Evolutionary conservation across 2,329 filamentous ascomycete genomes (phyloP).

Genomic region (Apiospora malaysiana): DNA sequence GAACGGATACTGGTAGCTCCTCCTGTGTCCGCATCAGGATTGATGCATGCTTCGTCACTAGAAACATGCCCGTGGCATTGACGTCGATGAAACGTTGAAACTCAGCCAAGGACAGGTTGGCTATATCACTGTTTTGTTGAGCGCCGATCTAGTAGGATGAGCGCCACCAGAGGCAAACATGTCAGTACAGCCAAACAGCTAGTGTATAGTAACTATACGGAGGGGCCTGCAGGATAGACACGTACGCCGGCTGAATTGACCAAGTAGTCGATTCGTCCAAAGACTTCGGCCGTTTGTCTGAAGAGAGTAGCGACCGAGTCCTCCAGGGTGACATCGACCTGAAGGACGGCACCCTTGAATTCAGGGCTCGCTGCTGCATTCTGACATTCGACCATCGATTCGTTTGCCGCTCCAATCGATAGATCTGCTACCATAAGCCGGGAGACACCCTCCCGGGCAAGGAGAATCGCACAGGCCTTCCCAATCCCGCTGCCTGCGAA

Average conservation of each 20-base stretch:
- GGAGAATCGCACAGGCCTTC: neutral
- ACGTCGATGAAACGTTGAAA: neutral
- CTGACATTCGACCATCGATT: neutral
- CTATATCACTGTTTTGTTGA: neutral
- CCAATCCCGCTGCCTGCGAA: neutral
- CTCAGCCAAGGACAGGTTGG: neutral
- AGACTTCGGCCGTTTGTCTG: neutral
- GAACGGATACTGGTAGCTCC: neutral
- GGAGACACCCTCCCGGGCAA: neutral
- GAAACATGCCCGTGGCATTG: neutral
- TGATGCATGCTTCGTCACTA: neutral
- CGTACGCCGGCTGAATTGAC: neutral
- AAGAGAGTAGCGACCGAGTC: neutral
- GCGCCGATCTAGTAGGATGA: neutral
- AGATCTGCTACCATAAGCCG: neutral
- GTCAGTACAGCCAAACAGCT: neutral
- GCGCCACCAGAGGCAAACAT: neutral
- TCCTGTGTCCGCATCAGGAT: neutral
- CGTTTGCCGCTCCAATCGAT: neutral
- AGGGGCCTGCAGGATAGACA: neutral
- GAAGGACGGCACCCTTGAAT: neutral
- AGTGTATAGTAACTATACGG: neutral
- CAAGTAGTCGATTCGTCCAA: neutral
- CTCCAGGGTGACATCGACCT: neutral
- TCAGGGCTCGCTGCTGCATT: neutral